Percentiles rank a stretch among this genome's conserved stretches.
Conservation (phyloP, 495 filamentous ascomycete genomes). For the Acidiella bohemica region DNA sequence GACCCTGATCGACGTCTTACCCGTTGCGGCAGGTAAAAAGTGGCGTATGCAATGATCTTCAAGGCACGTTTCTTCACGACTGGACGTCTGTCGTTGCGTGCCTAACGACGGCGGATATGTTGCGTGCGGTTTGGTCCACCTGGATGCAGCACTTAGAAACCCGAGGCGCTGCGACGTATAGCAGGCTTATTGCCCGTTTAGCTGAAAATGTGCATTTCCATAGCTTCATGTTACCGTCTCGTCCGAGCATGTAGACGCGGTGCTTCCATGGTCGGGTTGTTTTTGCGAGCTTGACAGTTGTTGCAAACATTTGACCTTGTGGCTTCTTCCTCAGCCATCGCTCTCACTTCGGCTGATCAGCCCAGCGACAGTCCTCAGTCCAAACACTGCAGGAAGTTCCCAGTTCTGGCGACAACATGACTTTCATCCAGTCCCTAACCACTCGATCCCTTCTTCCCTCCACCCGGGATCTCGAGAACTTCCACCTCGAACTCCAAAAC, state of each 20-base stretch:
- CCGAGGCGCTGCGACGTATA: no score
- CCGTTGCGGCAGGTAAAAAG: background rate
- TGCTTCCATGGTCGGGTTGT: no score
- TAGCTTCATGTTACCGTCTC: no score
- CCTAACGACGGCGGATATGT: no score
- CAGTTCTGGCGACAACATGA: background rate
- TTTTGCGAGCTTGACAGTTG: no score
- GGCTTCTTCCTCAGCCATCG: background rate
- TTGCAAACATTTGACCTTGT: no score
- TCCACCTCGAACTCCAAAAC: conserved; percentile 6
- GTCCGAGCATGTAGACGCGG: no score
- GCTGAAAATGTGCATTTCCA: no score
- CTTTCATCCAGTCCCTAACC: background rate
- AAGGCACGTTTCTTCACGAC: background rate
- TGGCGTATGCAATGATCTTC: background rate
- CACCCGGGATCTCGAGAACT: conserved; percentile 7
- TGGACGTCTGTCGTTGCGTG: no score
- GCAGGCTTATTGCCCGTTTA: no score
- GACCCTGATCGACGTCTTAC: conserved; percentile 1
- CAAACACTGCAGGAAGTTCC: background rate
- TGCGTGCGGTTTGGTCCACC: no score
- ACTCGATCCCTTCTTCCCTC: conserved; percentile 6
- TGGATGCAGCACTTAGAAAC: no score
- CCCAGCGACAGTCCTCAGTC: background rate
- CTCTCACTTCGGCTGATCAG: background rate